Conservation (phyloP, 805 yeast species). For the Candida sithepensis region DNA sequence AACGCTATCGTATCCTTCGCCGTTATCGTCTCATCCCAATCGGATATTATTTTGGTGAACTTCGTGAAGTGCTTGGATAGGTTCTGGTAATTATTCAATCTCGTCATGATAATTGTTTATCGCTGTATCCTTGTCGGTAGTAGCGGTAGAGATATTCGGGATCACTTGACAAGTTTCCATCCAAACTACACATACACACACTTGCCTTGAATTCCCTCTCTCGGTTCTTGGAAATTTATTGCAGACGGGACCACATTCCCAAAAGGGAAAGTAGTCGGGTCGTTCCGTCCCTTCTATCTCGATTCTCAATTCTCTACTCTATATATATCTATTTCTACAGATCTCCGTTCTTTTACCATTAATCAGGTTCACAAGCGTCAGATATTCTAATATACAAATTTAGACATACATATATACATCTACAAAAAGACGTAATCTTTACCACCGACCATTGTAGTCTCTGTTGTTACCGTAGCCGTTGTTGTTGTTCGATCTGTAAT, state of each 20-base stretch:
- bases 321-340: too few species aligned
- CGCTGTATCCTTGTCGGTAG: too few species aligned
- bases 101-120: constrained; percentile 11
- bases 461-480: constrained; percentile 4
- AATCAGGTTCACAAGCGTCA: too few species aligned
- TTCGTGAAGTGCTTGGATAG: constrained; percentile 12
- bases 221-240: too few species aligned
- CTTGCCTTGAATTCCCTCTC: too few species aligned
- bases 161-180: too few species aligned
- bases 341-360: too few species aligned
- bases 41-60: constrained; percentile 37
- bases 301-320: too few species aligned
- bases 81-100: constrained; percentile 11
- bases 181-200: too few species aligned
- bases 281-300: not conserved
- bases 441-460: constrained; percentile 4
- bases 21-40: constrained; percentile 70
- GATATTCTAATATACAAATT: not conserved
- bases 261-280: not conserved
- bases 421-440: too few species aligned
- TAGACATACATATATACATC: not conserved
- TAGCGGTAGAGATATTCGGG: too few species aligned
- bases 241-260: not conserved
- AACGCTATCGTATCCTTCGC: constrained; percentile 48
- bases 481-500: constrained; percentile 9